Base-by-base conservation (phyloP, 176 grass and related monocot species). In the Puccinellia tenuiflora region DNA sequence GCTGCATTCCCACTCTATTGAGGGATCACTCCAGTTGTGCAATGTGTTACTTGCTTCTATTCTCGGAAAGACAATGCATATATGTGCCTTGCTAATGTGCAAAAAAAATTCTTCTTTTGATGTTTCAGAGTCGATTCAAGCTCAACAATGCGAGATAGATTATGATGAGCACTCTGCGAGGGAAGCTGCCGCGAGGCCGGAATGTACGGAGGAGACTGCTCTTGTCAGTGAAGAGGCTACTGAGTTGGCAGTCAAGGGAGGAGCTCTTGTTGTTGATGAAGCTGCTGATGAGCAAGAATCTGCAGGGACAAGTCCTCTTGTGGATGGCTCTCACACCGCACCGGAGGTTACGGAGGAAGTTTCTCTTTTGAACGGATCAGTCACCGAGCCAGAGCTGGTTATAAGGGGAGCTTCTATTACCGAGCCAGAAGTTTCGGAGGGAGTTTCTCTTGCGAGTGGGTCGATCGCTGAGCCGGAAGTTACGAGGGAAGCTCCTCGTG, bases 141-240 rank as follows among this genome's bases (percentile, higher is more conserved):
- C 60, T 86, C 81, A 79, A 55, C 34, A 33, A 39, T 79, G 74
- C 24, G 55, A 79, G 67, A 39, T 67, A 21, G 47, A 40, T 57
- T 17, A 59, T 79, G 66, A 26, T 74, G 56, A n/a, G 5, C 37
- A 13, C 54, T 67, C 29, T 73, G 30, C 21, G 15, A 83, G 30
- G 21, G 52, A 79, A 75, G 30, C 22, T 62, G 33, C 21, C 12
- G 10, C 6, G 7, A 48, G 40, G 21, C 73, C 3, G 0, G 79
- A 82, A 72, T 33, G 14, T 43, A 50, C 6, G 18, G 18, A 14
- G 26, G 5, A 54, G 15, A 21, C 25, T 54, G 12, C 25, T 14
- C 75, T 43, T 63, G 20, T 35, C 69, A 28, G 42, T 28, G 64
- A 71, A 52, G 42, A 5, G 8, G 43, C 46, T 38, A n/a, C 11